A percentile compares a stretch with the other conserved stretches of the same genome.
These are phyloP conservation scores for Uromyces viciae-fabae DNA, from an alignment of 1,284 basidiomycete genomes.

Conservation along the genomic window DNA sequence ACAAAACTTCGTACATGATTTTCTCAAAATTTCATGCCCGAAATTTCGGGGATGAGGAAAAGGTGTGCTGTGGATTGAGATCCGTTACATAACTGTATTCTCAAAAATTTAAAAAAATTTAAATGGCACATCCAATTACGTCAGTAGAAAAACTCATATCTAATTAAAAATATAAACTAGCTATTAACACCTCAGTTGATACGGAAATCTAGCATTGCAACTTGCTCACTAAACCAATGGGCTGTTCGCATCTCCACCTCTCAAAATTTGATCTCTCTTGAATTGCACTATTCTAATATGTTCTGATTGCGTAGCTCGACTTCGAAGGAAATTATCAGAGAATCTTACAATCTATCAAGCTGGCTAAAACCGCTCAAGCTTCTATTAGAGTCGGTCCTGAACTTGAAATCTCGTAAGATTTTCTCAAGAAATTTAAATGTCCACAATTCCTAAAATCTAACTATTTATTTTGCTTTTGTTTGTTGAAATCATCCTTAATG, in stretches of 20 bases:
- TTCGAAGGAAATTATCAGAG: constrained; percentile 63
- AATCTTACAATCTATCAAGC: constrained; percentile 79
- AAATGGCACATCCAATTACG: constrained; percentile 43
- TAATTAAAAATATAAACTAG: neutral
- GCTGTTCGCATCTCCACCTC: constrained; percentile 26
- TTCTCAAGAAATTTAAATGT: neutral
- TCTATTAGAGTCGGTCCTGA: constrained; percentile 94
- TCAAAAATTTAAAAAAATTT: too few relatives aligned
- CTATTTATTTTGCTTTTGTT: neutral
- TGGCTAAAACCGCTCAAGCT: constrained; percentile 84
- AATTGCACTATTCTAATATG: neutral
- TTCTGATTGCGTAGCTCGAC: constrained; percentile 5
- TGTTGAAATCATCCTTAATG: constrained; percentile 35
- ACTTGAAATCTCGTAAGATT: constrained; percentile 80
- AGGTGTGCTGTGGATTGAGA: too few relatives aligned
- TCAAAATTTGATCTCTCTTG: neutral
- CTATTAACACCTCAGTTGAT: neutral
- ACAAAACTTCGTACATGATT: too few relatives aligned
- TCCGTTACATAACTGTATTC: too few relatives aligned
- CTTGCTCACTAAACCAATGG: constrained; percentile 44
- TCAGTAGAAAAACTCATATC: neutral
- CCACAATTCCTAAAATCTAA: neutral
- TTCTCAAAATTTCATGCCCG: too few relatives aligned
- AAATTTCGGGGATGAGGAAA: too few relatives aligned
- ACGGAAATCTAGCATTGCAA: constrained; percentile 7